These are phyloP conservation scores for Coelastrella sp. DNA, from an alignment of 139 green algal genomes.

Conservation along the genomic window DNA sequence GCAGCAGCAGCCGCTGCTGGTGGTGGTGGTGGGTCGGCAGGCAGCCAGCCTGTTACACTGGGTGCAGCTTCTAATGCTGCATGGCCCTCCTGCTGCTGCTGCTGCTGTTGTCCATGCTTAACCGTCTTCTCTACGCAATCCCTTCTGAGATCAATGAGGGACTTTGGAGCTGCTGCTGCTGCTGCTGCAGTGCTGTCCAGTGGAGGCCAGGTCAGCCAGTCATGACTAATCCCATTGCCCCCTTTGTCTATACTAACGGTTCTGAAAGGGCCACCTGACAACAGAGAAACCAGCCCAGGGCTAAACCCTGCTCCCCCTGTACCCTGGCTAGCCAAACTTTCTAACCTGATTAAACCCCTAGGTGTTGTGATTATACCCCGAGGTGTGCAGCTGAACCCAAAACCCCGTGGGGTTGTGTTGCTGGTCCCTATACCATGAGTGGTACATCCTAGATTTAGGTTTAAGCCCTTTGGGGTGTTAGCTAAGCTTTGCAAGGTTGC, in stretches of 20 bases:
- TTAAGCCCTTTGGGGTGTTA: not conserved
- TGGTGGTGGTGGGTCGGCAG: not conserved
- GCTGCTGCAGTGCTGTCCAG: not conserved
- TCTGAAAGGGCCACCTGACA: slow-evolving; percentile 4
- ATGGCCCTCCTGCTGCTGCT: not conserved
- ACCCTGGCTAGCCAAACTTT: not conserved
- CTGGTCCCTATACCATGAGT: not conserved
- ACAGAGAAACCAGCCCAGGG: not conserved
- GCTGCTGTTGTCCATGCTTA: not conserved
- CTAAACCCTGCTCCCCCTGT: not conserved
- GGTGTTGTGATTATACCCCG: not conserved
- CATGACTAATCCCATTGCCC: not conserved
- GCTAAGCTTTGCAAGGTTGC: not conserved
- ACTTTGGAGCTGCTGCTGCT: not conserved
- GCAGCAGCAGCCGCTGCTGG: not conserved
- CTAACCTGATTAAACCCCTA: not conserved
- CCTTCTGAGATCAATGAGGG: not conserved
- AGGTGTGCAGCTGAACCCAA: too few relatives aligned
- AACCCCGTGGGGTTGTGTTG: too few relatives aligned
- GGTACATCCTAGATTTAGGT: not conserved
- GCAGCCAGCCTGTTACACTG: not conserved
- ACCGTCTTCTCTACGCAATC: not conserved
- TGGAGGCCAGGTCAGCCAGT: slow-evolving; percentile 18
- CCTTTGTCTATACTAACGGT: not conserved
- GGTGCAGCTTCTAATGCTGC: not conserved